Evolutionary conservation across 1,284 basidiomycete genomes (phyloP).

Genomic region (Takashimella koratensis): DNA sequence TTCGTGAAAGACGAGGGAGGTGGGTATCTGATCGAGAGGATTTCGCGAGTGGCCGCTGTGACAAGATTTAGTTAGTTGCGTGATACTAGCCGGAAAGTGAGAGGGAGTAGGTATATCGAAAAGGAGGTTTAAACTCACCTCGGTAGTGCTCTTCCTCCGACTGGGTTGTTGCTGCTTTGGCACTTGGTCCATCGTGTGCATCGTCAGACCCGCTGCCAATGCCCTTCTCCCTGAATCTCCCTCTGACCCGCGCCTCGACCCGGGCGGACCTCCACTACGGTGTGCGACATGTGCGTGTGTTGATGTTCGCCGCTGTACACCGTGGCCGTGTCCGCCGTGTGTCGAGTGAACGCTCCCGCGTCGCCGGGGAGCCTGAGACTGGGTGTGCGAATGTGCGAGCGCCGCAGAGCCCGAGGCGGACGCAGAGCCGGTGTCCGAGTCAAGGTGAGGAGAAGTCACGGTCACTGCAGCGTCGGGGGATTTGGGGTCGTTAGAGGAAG

Average conservation of each 20-base stretch:
- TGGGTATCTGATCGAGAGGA: slow-evolving; percentile 31
- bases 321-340: slow-evolving; percentile 12
- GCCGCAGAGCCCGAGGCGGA: background rate
- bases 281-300: slow-evolving; percentile 9
- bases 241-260: slow-evolving; percentile 24
- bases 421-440: background rate
- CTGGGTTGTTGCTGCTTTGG: background rate
- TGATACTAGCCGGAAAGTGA: too few relatives aligned
- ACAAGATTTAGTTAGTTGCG: too few relatives aligned
- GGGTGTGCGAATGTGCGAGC: slow-evolving; percentile 5
- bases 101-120: slow-evolving; percentile 7
- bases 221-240: slow-evolving; percentile 38
- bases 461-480: background rate
- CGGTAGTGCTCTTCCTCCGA: slow-evolving; percentile 6
- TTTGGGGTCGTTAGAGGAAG: slow-evolving; percentile 1
- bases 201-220: slow-evolving; percentile 35
- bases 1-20: slow-evolving; percentile 28
- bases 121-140: slow-evolving; percentile 15
- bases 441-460: slow-evolving; percentile 11
- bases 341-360: background rate
- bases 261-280: slow-evolving; percentile 2
- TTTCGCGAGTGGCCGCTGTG: slow-evolving; percentile 26
- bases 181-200: slow-evolving; percentile 32
- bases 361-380: slow-evolving; percentile 3
- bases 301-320: slow-evolving; percentile 8